phyloP scores from a whole-genome alignment of 768 basidiomycete genomes.

The Galerina marginata region DNA sequence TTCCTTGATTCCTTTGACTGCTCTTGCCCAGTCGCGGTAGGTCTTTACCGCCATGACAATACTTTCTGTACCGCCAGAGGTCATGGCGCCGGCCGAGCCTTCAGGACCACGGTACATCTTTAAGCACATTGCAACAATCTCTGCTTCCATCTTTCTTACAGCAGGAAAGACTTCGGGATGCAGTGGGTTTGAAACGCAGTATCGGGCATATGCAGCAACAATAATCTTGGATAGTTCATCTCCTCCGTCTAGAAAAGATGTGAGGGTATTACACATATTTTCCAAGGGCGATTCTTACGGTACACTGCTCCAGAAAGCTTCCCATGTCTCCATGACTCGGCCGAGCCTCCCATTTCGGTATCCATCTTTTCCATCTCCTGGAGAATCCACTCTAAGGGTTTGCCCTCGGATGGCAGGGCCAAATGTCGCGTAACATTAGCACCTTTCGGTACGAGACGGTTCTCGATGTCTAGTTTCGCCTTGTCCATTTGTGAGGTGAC shows the following conservation, averaged over 20 bases:
- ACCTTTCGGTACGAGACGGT: slow-evolving; percentile 69
- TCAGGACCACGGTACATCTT: slow-evolving; percentile 83
- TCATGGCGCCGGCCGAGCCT: slow-evolving; percentile 92
- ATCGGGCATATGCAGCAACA: slow-evolving; percentile 79
- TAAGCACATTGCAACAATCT: slow-evolving; percentile 88
- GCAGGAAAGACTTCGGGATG: slow-evolving; percentile 95
- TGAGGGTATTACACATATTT: background rate
- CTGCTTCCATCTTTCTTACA: slow-evolving; percentile 96
- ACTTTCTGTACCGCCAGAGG: slow-evolving; percentile 94
- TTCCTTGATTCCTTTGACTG: slow-evolving; percentile 83
- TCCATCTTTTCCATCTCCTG: slow-evolving; percentile 86
- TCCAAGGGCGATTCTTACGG: slow-evolving; percentile 47
- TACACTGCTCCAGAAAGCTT: slow-evolving; percentile 88
- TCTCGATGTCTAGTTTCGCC: slow-evolving; percentile 69
- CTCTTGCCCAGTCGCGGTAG: slow-evolving; percentile 89
- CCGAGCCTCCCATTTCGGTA: slow-evolving; percentile 45
- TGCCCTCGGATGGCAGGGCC: slow-evolving; percentile 66
- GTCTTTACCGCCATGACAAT: slow-evolving; percentile 97
- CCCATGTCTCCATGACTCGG: slow-evolving; percentile 67
- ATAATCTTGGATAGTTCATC: slow-evolving; percentile 81
- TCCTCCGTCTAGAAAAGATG: slow-evolving; percentile 68
- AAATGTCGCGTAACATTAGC: slow-evolving; percentile 68
- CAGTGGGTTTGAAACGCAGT: slow-evolving; percentile 86
- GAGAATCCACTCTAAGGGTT: slow-evolving; percentile 73
- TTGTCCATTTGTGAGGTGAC: slow-evolving; percentile 68